Evolutionary conservation across 495 filamentous ascomycete species (phyloP), one percentile per base, ranked within the genome.

Genomic region (Talaromyces borbonicus): DNA sequence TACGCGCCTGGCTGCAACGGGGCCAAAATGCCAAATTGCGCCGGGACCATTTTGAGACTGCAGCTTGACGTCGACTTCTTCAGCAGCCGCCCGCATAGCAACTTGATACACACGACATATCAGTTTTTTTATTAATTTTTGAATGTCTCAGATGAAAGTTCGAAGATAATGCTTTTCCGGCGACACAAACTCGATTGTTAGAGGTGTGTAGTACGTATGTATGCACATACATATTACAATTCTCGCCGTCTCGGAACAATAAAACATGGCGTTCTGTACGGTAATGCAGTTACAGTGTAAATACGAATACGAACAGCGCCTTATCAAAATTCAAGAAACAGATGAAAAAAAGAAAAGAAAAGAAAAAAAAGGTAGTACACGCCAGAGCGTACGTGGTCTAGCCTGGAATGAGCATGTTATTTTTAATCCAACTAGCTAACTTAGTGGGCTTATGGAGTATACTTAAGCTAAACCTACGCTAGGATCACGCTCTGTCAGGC

Each of bases 61-160:
- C 38, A 41, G 23, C 38, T 41, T 24, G 20, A 41, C 23, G 38
- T 41, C 23, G 23, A 41, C 16, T 41, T 41, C 38, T 41, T 41
- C 38, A 41, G 38, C 20, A 41, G 38, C 11, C 20, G 38, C 20
- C 23, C 26, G 38, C 14, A 37, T 37, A 19, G 16, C 35, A 38
- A 38, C 16, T 38, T 38, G 35, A 38, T 38, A 38, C 35, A 38
- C n/a, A n/a, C n/a, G n/a, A n/a, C n/a, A n/a, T n/a, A n/a, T n/a
- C n/a, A n/a, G n/a, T 38, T 38, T 11, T 22, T 15, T 38, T 38
- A 38, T 20, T 38, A 15, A 11, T 20, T 12, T 38, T n/a, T n/a
- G n/a, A n/a, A 18, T 38, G 35, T 38, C 35, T 38, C 35, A 38
- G 35, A 36, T 16, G 18, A 12, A 8, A 20, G 11, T 38, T 36